Evolutionary conservation across 768 basidiomycete genomes (phyloP).

Genomic region (Lyophyllum decastes): DNA sequence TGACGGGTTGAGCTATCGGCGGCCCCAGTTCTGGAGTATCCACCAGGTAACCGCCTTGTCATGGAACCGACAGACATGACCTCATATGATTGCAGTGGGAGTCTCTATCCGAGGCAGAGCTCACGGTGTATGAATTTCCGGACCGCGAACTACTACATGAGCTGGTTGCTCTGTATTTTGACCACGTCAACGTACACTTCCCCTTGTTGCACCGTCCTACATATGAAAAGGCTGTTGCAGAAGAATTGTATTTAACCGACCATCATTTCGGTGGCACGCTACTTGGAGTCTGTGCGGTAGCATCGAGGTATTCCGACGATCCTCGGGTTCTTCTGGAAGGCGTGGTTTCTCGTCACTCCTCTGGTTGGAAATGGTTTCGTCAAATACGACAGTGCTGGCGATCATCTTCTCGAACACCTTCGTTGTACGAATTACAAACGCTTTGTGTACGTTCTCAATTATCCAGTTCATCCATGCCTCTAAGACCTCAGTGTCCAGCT

Average conservation of each 20-base stretch:
- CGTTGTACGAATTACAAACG: conserved; percentile 71
- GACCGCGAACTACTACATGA: conserved; percentile 45
- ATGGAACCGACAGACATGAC: neutral
- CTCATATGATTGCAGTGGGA: conserved; percentile 39
- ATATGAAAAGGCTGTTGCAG: conserved; percentile 51
- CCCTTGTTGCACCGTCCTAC: conserved; percentile 72
- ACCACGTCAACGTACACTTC: conserved; percentile 43
- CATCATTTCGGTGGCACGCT: conserved; percentile 55
- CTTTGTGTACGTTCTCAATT: conserved; percentile 50
- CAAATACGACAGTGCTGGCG: conserved; percentile 66
- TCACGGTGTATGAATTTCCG: conserved; percentile 39
- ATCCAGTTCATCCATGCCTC: neutral
- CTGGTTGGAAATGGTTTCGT: conserved; percentile 62
- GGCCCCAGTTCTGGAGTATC: conserved; percentile 17
- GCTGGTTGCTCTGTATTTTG: conserved; percentile 64
- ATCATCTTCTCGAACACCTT: conserved; percentile 55
- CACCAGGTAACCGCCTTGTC: conserved; percentile 15
- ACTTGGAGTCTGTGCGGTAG: conserved; percentile 67
- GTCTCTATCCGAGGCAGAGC: conserved; percentile 21
- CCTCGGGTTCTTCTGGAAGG: conserved; percentile 34
- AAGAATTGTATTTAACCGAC: conserved; percentile 51
- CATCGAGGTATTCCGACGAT: conserved; percentile 58
- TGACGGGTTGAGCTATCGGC: neutral
- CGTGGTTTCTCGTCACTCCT: conserved; percentile 41
- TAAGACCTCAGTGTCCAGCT: conserved; percentile 28